A percentile compares a stretch with the other conserved stretches of the same genome.
phyloP scores from a whole-genome alignment of 2,329 filamentous ascomycete genomes.

The Sodiomyces alkalinus region DNA sequence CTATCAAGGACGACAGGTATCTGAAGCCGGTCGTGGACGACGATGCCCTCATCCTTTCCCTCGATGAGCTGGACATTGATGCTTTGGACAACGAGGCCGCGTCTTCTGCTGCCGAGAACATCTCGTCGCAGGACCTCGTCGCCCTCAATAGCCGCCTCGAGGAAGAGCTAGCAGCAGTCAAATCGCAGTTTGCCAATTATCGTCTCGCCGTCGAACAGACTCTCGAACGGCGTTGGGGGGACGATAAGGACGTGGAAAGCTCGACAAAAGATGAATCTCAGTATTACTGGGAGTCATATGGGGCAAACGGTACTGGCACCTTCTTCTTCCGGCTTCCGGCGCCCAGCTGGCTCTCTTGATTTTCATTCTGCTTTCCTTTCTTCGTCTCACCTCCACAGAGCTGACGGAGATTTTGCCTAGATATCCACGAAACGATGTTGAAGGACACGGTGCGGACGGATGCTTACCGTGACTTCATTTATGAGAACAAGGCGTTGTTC shows the following conservation, averaged over 20 bases:
- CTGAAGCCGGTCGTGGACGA: conserved; percentile 77
- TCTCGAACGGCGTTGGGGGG: conserved; percentile 48
- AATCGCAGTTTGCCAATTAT: conserved; percentile 49
- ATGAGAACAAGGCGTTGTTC: conserved; percentile 79
- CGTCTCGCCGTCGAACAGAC: conserved; percentile 50
- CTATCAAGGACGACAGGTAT: conserved; percentile 65
- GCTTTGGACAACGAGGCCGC: conserved; percentile 17
- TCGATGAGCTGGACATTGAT: conserved; percentile 58
- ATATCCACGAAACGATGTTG: conserved; percentile 92
- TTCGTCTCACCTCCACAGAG: not conserved
- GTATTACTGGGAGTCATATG: conserved; percentile 48
- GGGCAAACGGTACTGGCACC: conserved; percentile 33
- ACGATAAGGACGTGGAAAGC: conserved; percentile 26
- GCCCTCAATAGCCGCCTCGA: conserved; percentile 41
- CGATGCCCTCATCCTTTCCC: conserved; percentile 72
- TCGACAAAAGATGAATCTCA: conserved; percentile 21
- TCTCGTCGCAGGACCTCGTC: conserved; percentile 20
- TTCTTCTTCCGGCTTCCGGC: not conserved
- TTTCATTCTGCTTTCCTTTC: too few relatives aligned
- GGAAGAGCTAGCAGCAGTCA: conserved; percentile 42
- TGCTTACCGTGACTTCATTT: conserved; percentile 89
- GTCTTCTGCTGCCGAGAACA: conserved; percentile 7
- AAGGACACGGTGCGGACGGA: conserved; percentile 82
- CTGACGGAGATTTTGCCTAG: too few relatives aligned
- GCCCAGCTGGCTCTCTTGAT: conserved; percentile 1